Base-by-base conservation (phyloP, 2,329 filamentous ascomycete genomes). In the Sporothrix euskadiensis region DNA sequence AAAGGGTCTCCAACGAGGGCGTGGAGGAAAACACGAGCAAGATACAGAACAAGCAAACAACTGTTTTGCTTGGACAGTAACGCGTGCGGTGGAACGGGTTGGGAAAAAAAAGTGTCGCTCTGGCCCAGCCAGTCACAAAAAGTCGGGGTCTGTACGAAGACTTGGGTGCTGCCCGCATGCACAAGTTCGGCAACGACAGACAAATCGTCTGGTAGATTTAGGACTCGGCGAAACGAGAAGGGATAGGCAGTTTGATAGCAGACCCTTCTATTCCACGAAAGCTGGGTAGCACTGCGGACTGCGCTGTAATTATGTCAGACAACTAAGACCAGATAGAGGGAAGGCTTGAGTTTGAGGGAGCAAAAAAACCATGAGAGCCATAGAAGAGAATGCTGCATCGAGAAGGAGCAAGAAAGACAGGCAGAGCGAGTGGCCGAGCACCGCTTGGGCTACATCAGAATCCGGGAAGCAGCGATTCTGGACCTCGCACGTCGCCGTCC, bases 261-360 rank as follows among this genome's bases (percentile, higher is more conserved):
- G 39, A 19, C 61, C 61, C 44, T 52, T 35, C 35, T 14, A 2
- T 14, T 52, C 39, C 16, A 54, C 44, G 12, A 56, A 56, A 69
- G 32, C 16, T 30, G 19, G 32, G 66, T 14, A 26, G 47, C 49
- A 56, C 66, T 54, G 66, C 66, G 49, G 47, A 26, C 49, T 54
- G n/a, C 35, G 19, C n/a, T 26, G 66, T 56, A 32, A 32, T 69
- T 56, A 19, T 69, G 66, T 69, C 49, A 69, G 66, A 69, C 49
- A 41, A n/a, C 32, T 26, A 41, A 69, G 66, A 56, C 66, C 32
- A 41, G 32, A 65, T 41, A 56, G 8, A 69, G 16, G 47, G 9
- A 41, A 7, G 61, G 10, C 47, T 66, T 47, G 39, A 66, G 44
- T 49, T 49, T 49, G 44, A 49, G 44, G 44, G 57, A n/a, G 39